Conservation (phyloP, 306 rosid species). For the Corylus heterophylla region DNA sequence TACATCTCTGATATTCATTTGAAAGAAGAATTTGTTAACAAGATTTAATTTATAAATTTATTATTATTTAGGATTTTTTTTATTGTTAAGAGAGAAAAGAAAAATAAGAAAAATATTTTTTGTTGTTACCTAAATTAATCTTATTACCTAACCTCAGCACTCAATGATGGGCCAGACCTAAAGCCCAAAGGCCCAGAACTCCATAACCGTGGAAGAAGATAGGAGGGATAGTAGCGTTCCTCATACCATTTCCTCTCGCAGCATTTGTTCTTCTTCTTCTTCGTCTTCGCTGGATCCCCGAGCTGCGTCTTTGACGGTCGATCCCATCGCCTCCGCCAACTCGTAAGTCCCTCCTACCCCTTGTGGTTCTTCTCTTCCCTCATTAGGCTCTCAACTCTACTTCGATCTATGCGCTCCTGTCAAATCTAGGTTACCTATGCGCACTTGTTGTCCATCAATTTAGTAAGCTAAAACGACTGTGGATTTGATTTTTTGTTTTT, state of each 20-base stretch:
- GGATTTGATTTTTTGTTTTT: neutral
- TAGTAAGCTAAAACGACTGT: neutral
- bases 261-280: neutral
- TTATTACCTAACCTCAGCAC: neutral
- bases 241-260: slow-evolving; percentile 7
- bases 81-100: neutral
- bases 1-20: no score
- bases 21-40: no score
- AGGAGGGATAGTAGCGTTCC: slow-evolving; percentile 17
- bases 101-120: no score
- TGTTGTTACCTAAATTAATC: neutral
- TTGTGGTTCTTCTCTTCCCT: neutral
- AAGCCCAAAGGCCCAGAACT: slow-evolving; percentile 36
- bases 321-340: slow-evolving; percentile 18
- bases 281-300: slow-evolving; percentile 29
- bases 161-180: neutral
- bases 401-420: slow-evolving; percentile 31
- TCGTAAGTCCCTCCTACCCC: slow-evolving; percentile 29
- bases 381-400: slow-evolving; percentile 1
- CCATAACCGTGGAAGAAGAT: slow-evolving; percentile 21
- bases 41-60: no score
- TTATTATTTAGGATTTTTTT: neutral
- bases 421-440: neutral
- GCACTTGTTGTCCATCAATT: no score
- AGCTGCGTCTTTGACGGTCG: slow-evolving; percentile 11